Conservation (phyloP, 1,284 basidiomycete species). For the Singerocomus inundabilis region DNA sequence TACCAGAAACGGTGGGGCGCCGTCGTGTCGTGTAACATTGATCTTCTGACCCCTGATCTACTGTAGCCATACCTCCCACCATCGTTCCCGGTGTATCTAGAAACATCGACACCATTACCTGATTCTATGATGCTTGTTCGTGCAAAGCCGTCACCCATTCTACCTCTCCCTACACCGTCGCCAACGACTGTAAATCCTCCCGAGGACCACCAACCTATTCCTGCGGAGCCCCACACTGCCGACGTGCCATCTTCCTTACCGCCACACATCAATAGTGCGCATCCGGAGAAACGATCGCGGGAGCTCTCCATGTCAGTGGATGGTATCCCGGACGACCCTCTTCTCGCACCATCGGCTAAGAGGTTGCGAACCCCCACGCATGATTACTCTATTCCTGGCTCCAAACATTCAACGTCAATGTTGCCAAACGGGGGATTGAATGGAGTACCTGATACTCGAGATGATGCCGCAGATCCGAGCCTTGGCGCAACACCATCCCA, state of each 20-base stretch:
- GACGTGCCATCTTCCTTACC: slow-evolving; percentile 14
- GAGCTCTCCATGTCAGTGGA: slow-evolving; percentile 9
- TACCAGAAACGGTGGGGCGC: slow-evolving; percentile 31
- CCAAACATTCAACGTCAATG: background rate
- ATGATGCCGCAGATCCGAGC: slow-evolving; percentile 2
- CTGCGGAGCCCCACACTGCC: slow-evolving; percentile 6
- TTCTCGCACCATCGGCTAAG: slow-evolving; percentile 18
- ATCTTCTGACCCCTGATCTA: slow-evolving; percentile 13
- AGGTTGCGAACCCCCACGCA: slow-evolving; percentile 14
- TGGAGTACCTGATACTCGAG: background rate
- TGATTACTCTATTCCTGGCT: background rate
- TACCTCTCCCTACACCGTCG: slow-evolving; percentile 19
- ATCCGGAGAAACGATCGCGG: slow-evolving; percentile 21
- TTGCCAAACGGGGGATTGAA: slow-evolving; percentile 8
- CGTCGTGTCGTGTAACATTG: slow-evolving; percentile 4
- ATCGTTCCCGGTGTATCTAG: slow-evolving; percentile 30
- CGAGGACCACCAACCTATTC: slow-evolving; percentile 8
- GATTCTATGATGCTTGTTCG: slow-evolving; percentile 14
- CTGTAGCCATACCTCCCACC: slow-evolving; percentile 32
- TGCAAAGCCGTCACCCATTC: slow-evolving; percentile 30
- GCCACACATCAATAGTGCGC: slow-evolving; percentile 7
- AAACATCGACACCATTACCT: slow-evolving; percentile 31
- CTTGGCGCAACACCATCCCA: slow-evolving; percentile 1
- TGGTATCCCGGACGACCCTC: background rate
- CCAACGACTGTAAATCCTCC: slow-evolving; percentile 14